These are phyloP conservation scores for Salix purpurea DNA, from an alignment of 345 rosid genomes.

Conservation along the genomic window DNA sequence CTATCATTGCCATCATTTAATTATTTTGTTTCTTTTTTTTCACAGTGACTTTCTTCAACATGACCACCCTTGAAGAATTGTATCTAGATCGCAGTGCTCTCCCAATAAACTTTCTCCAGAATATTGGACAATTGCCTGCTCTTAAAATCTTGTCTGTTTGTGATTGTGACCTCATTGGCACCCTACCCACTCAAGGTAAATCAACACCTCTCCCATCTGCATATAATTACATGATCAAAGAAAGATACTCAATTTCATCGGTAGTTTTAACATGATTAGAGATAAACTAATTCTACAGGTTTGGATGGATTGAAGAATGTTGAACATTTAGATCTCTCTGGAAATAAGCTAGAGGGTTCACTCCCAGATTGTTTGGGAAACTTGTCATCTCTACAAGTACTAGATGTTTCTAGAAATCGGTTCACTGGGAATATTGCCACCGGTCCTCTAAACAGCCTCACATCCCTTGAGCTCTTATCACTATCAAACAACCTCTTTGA, in stretches of 20 bases:
- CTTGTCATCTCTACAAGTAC: slow-evolving; percentile 2
- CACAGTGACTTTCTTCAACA: background rate
- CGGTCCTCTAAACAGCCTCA: too few species aligned
- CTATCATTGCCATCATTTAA: too few species aligned
- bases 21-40: too few species aligned
- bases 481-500: too few species aligned
- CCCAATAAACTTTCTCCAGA: background rate
- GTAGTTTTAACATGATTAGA: too few species aligned
- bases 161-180: background rate
- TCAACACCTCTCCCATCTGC: background rate
- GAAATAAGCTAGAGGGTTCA: background rate
- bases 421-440: too few species aligned
- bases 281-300: background rate
- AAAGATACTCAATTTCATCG: background rate
- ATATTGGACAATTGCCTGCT: background rate
- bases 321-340: background rate
- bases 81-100: fast-evolving
- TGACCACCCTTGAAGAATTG: background rate
- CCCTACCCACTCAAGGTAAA: background rate
- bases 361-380: slow-evolving; percentile 9
- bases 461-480: too few species aligned
- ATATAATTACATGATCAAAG: too few species aligned
- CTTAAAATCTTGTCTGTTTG: background rate
- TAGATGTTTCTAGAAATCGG: background rate
- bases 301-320: slow-evolving; percentile 10